Conservation (phyloP, 345 rosid species). For the Boechera divaricarpa region DNA sequence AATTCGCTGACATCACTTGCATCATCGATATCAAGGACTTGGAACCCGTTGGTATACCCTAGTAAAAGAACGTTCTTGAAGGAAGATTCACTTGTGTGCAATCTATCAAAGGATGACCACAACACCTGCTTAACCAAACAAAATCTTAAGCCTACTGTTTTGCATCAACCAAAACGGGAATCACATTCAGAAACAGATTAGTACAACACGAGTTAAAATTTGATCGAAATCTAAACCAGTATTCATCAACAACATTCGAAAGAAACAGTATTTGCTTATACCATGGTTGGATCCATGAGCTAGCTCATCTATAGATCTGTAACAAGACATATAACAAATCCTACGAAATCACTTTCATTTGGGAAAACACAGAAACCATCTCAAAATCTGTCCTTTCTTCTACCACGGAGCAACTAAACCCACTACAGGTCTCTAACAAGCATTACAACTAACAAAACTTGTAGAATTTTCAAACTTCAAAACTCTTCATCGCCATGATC, state of each 20-base stretch:
- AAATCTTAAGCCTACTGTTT: conserved; percentile 11
- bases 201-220: neutral
- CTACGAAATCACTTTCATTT: neutral
- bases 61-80: conserved; percentile 78
- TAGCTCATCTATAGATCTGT: conserved; percentile 14
- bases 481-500: conserved; percentile 19
- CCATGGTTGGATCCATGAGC: neutral
- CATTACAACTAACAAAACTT: neutral
- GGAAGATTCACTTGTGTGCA: conserved; percentile 64
- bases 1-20: conserved; percentile 76
- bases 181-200: neutral
- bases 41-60: conserved; percentile 93
- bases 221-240: neutral
- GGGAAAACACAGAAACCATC: neutral
- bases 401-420: neutral
- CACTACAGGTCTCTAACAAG: neutral
- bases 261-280: neutral
- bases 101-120: conserved; percentile 85
- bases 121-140: conserved; percentile 65
- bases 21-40: conserved; percentile 89
- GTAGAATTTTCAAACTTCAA: neutral
- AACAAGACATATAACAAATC: no score
- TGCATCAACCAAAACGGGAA: conserved; percentile 15
- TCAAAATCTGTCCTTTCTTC: neutral
- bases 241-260: neutral